Percentiles rank a stretch among this genome's conserved stretches.
Evolutionary conservation across 768 basidiomycete species (phyloP).

Genomic region (Mycena filopes): DNA sequence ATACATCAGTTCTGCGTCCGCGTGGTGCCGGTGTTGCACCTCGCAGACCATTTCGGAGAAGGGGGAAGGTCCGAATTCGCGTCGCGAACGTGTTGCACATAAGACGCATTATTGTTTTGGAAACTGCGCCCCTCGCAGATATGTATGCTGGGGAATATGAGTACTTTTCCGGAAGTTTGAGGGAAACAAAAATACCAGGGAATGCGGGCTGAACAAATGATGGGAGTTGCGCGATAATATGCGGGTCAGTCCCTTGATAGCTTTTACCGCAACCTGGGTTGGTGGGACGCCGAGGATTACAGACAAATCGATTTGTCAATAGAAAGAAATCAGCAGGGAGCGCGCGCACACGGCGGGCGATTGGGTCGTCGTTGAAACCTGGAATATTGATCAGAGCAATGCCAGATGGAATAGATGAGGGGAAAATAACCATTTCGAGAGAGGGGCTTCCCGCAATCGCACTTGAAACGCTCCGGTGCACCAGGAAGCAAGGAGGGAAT

Average conservation of each 20-base stretch:
- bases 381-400: not conserved
- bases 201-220: too few species aligned
- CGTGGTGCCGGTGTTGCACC: constrained; percentile 11
- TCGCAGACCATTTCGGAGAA: constrained; percentile 17
- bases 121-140: constrained; percentile 10
- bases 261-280: too few species aligned
- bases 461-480: not conserved
- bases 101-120: constrained; percentile 6
- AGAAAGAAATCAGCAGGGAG: too few species aligned
- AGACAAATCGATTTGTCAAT: too few species aligned
- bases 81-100: not conserved
- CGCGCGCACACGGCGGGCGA: constrained; percentile 2
- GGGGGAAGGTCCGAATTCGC: constrained; percentile 15
- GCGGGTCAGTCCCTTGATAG: too few species aligned
- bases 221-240: too few species aligned
- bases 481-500: not conserved
- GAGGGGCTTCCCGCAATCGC: too few species aligned
- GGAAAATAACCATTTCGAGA: not conserved
- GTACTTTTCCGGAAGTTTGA: not conserved
- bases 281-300: too few species aligned
- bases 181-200: not conserved
- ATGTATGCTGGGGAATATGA: constrained; percentile 5
- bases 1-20: constrained; percentile 7
- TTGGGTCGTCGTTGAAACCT: constrained; percentile 1
- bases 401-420: not conserved